Conservation (phyloP, 106 monocot genomes). For the Dioscorea alata region DNA sequence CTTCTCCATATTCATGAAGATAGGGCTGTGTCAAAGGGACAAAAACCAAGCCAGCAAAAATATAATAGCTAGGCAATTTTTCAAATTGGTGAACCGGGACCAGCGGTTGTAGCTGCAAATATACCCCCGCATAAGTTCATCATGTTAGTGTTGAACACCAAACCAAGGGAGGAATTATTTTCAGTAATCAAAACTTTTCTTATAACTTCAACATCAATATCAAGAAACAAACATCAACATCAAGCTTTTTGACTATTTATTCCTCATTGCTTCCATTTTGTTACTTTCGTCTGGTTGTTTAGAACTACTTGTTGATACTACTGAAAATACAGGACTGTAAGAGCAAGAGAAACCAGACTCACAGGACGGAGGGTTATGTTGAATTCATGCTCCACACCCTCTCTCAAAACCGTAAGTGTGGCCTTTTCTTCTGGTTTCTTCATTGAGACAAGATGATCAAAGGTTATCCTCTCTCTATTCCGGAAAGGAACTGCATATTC, state of each 20-base stretch:
- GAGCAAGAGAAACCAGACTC: slow-evolving; percentile 23
- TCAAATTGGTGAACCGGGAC: slow-evolving; percentile 99
- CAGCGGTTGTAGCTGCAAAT: slow-evolving; percentile 83
- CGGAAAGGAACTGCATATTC: slow-evolving; percentile 76
- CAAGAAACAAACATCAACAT: too few species aligned
- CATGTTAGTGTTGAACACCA: background rate
- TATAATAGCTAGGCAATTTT: slow-evolving; percentile 90
- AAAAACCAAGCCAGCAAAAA: slow-evolving; percentile 97
- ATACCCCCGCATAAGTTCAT: background rate
- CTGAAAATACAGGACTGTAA: background rate
- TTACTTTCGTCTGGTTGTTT: too few species aligned
- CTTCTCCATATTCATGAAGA: slow-evolving; percentile 98
- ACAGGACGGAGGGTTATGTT: slow-evolving; percentile 68
- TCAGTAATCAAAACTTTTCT: background rate
- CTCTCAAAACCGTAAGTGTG: slow-evolving; percentile 57
- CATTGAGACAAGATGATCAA: slow-evolving; percentile 96
- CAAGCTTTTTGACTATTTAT: too few species aligned
- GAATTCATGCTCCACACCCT: slow-evolving; percentile 75
- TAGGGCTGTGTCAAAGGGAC: slow-evolving; percentile 94
- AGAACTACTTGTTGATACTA: too few species aligned
- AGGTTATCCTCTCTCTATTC: slow-evolving; percentile 94
- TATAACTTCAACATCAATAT: background rate
- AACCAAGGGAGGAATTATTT: background rate
- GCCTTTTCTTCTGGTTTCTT: slow-evolving; percentile 89
- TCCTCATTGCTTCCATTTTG: too few species aligned